These are phyloP conservation scores for Asterophora parasitica DNA, from an alignment of 768 basidiomycete species.

Conservation along the genomic window DNA sequence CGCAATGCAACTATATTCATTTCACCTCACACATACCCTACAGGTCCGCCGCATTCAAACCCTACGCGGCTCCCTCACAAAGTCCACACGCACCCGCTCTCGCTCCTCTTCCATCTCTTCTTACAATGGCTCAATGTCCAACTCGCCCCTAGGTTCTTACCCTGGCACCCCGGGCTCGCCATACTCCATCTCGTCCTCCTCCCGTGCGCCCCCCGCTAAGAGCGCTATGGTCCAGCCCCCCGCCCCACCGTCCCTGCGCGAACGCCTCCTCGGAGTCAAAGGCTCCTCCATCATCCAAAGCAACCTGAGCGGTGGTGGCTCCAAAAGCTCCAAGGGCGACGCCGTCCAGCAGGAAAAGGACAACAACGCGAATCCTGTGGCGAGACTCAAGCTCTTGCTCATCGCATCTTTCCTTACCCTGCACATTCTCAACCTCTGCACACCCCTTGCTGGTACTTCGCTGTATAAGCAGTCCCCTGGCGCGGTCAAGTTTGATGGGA, in stretches of 20 bases:
- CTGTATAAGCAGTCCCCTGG: slow-evolving; percentile 40
- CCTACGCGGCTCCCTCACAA: slow-evolving; percentile 38
- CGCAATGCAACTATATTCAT: not conserved
- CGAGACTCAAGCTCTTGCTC: slow-evolving; percentile 83
- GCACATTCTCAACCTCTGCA: slow-evolving; percentile 89
- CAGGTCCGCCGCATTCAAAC: slow-evolving; percentile 71
- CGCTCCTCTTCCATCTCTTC: slow-evolving; percentile 31
- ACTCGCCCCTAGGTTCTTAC: slow-evolving; percentile 20
- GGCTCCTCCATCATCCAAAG: slow-evolving; percentile 20
- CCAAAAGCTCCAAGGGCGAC: slow-evolving; percentile 20
- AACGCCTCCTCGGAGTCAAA: slow-evolving; percentile 23
- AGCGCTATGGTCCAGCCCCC: slow-evolving; percentile 29
- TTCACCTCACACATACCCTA: slow-evolving; percentile 6
- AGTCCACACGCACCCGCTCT: slow-evolving; percentile 23
- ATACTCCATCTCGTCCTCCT: slow-evolving; percentile 5
- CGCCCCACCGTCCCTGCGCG: slow-evolving; percentile 13
- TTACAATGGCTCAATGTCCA: slow-evolving; percentile 23
- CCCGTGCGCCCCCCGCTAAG: slow-evolving; percentile 4
- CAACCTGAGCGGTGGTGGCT: too few relatives aligned
- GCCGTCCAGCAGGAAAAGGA: slow-evolving; percentile 44
- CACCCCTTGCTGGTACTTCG: slow-evolving; percentile 64
- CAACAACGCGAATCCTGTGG: slow-evolving; percentile 86
- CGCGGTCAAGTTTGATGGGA: slow-evolving; percentile 59
- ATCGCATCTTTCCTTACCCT: slow-evolving; percentile 89
- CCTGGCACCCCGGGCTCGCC: slow-evolving; percentile 16